Base-by-base conservation (phyloP, 2,329 filamentous ascomycete genomes). In the Aspergillus flavus region DNA sequence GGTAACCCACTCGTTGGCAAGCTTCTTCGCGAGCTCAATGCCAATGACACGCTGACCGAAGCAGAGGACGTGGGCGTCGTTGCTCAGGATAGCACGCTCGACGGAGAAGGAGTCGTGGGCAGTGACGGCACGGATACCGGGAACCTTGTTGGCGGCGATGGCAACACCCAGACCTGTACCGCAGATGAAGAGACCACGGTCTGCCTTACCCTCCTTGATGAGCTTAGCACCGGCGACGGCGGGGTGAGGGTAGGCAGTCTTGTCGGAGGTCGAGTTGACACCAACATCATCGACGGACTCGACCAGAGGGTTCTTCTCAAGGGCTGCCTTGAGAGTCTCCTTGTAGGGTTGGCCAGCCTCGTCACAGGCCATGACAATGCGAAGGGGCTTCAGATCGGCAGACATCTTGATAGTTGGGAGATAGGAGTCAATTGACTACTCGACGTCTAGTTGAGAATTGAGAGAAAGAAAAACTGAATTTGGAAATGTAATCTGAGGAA, bases 121-220 rank as follows among this genome's bases (percentile, higher is more conserved):
- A 6, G 92, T 96, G 21, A 96, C 93, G n/a, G 93, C 93, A 28
- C 92, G 84, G 65, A 96, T 87, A 6, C 92, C 92, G 61, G 88
- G 89, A 67, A 96, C 88, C 78, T 96, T 96, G 84, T 96, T 96
- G 68, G 93, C 93, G n/a, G 87, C 82, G 75, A 96, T 96, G 71
- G 93, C 92, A 9, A 96, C 93, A 23, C 93, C 93, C 9, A 96
- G 85, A 0, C 93, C 93, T 0, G 93, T 96, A 2, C 93, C 92
- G 80, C 92, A 96, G 81, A 96, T 92, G 68, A 79, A 78, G 43
- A 96, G 83, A 0, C 91, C 92, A 59, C 92, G 89, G 79, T 96
- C 92, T 58, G 86, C 90, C 71, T 82, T 80, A 66, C 81, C 81
- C 52, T 78, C 76, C 56, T 74, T 77, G 73, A 83, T 79, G 63